Base-by-base conservation (phyloP, 176 grass and related monocot species). In the Alopecurus myosuroides region DNA sequence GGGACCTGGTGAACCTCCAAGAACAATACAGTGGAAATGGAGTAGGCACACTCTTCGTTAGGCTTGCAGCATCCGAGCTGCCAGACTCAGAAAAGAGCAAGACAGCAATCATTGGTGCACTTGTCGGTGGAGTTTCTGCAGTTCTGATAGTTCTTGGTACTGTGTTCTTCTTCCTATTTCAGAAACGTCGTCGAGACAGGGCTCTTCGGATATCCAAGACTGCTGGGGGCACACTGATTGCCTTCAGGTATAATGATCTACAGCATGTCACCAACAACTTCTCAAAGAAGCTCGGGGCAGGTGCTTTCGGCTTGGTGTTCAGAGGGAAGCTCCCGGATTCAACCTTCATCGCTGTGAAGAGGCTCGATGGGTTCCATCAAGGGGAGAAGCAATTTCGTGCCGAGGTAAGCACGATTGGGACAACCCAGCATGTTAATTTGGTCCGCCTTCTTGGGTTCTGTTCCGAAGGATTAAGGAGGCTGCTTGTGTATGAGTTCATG, bases 31-130 rank as follows among this genome's bases (percentile, higher is more conserved):
- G 7, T 23, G 83, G 77, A 73, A 85, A 77, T 51, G 67, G 76
- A 57, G 81, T 2, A 55, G 90, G 90, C 22, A 93, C 82, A 40
- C 81, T 97, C 12, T 94, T 89, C 85, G 92, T 97, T 35, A 87
- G 92, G 37, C 85, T 97, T 46, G 90, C 90, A 64, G 90, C 92
- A 31, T 90, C 92, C n/a, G 95, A 97, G 46, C 70, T 97, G 41
- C 70, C 76, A 40, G 79, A 50, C 13, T 84, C 79, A n/a, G 85
- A 88, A 79, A 94, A 61, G 74, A 75, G 50, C 46, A 97, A 88
- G 50, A 34, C 40, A 5, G 31, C 70, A 50, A 86, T 85, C 53
- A 46, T 88, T 19, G 79, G 45, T 46, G 45, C 83, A 49, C 44
- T 89, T 49, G 35, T 85, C 63, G 88, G 86, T 26, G 80, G 84